Base-by-base conservation (phyloP, 257 asterid genomes). In the Solanum pimpinellifolium region DNA sequence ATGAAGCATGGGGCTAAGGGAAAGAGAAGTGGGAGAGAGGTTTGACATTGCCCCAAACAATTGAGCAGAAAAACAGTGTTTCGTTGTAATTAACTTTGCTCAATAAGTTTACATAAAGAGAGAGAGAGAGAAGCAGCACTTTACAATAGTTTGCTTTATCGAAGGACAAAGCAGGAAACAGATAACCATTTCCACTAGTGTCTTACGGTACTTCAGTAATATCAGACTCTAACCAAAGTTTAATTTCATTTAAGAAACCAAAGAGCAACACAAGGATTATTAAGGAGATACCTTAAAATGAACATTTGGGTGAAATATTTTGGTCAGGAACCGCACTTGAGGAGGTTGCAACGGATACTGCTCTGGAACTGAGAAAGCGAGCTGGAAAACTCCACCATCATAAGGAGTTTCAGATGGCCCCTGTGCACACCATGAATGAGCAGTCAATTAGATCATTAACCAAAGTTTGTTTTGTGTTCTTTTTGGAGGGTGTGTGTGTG, bases 341-440 rank as follows among this genome's bases (percentile, higher is more conserved):
- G 99, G 99, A 44, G 99, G 98, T 92, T 95, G 98, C 96, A 97
- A 90, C 83, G 99, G 99, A 92, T 97, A 97, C 92, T 94, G 99
- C 94, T 97, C 99, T 5, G 99, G 99, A 25, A 97, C 98, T n/a
- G 99, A 91, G 89, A 97, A 93, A 7, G 98, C 98, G 66, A 97
- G 98, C 95, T 96, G 99, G 92, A 97, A 97, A 89, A 97, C 94
- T 84, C 99, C 99, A 86, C 98, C 99, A 72, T 96, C 99, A 83
- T 85, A 97, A 46, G 99, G 99, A 88, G 99, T 97, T 92, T 94
- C 99, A 6, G 99, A 93, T 31, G 99, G 99, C 52, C 99, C 99
- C 99, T 97, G 83, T 77, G 86, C 47, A 90, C 44, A 66, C 74
- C 89, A 90, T 62, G 29, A 88, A 69, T 52, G 82, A 85, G 80